Evolutionary conservation across 2,329 filamentous ascomycete genomes (phyloP), one percentile per base, ranked within the genome.

Genomic region (Mollisiaceae sp.): DNA sequence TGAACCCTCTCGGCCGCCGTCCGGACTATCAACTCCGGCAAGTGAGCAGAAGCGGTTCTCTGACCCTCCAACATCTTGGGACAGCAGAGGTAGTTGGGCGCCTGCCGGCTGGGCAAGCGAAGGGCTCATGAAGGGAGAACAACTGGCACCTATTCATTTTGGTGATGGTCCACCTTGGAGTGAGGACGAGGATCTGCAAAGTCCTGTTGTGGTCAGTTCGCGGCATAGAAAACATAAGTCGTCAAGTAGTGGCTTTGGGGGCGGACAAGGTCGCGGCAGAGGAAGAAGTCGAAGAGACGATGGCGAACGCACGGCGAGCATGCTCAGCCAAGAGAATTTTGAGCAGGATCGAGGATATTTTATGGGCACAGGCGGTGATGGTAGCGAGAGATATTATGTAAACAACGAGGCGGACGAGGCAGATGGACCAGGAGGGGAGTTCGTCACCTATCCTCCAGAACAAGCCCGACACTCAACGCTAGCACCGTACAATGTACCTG

Each of bases 181-280:
- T 78, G 94, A 97, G 79, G 94, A 98, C 74, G 93, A 98, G 73
- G 95, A 98, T 78, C 84, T 97, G 52, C 92, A 95, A 75, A 97
- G 93, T 75, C 94, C 94, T 0, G 85, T 90, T 18, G 92, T 97
- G 20, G 92, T 94, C 15, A 92, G 91, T 70, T 91, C 91, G 45
- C 85, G 91, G 65, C 93, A 97, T 77, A 90, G 91, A 75, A 97
- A 95, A 78, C 90, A 94, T 79, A 96, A 92, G 77, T 92, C 90
- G 2, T 84, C 86, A 0, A 83, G 83, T 1, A 82, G 84, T 20
- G 78, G 82, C 4, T 78, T 81, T 73, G 69, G 62, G 77, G 77
- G 54, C 77, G 72, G 67, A 12, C 73, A 59, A 77, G 71, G 72
- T 24, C 74, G 77, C 43, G 80, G 80, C 60, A 82, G 82, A 74